Base-by-base conservation (phyloP, 1,284 basidiomycete species). In the Cystobasidium slooffiae region DNA sequence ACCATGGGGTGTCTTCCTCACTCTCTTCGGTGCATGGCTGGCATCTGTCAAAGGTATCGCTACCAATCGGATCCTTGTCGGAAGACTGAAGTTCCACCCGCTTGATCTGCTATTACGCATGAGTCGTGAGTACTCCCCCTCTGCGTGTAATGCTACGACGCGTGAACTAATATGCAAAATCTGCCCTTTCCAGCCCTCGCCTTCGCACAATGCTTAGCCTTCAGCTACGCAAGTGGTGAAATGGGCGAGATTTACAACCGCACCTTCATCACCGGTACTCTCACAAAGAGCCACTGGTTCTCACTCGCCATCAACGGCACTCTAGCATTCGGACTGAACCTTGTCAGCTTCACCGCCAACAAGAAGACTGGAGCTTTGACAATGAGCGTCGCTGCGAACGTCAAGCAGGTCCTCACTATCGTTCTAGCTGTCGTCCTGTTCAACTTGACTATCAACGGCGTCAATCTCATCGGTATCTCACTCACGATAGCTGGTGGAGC, bases 321-420 rank as follows among this genome's bases (percentile, higher is more conserved):
- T n/a, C 88, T 97, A 79, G 94, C 94, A 3, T 96, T 96, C 81
- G 90, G 88, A 5, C 85, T 97, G 59, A 97, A 97, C 80, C 88
- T 96, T 4, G 91, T 95, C 70, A 69, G 62, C 24, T 80, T 80
- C 68, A 73, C 70, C n/a, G 70, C 94, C 31, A 97, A 96, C 84
- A 90, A 90, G 82, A 89, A 90, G 81, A 89, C 92, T 0, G 93
- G 93, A 2, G 89, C 92, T 14, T 81, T 94, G 75, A 90, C 89
- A 62, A 94, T 94, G 89, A 91, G 89, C 75, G 94, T 94, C 44
- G 91, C 92, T 69, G 90, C 89, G 66, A 94, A 94, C 80, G 88
- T 94, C 72, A 97, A 97, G 83, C 94, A 97, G 81, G 94, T 94
- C n/a, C 82, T 97, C 76, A 95, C 94, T 1, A 90, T 97, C 76